These are phyloP conservation scores for Syzygium grande DNA, from an alignment of 345 rosid species.

Conservation along the genomic window DNA sequence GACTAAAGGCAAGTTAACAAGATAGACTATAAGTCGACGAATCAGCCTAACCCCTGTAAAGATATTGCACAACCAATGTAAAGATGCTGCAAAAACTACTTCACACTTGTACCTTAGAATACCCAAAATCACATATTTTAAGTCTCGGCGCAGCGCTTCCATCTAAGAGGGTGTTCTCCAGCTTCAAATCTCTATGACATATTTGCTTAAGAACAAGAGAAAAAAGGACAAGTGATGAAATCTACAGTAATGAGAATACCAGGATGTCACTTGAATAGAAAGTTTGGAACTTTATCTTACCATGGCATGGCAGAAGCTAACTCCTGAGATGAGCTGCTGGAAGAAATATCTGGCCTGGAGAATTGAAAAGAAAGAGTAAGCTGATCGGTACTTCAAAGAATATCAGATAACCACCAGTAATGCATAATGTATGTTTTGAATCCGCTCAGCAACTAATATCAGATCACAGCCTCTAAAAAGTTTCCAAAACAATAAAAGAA, in stretches of 20 bases:
- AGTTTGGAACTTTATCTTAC: slow-evolving; percentile 13
- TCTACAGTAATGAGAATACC: neutral
- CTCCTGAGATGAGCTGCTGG: slow-evolving; percentile 90
- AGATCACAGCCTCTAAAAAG: neutral
- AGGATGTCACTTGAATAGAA: neutral
- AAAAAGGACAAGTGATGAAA: neutral
- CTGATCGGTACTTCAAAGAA: neutral
- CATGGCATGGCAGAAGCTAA: slow-evolving; percentile 75
- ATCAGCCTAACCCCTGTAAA: neutral
- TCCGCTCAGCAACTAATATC: neutral
- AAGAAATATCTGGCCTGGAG: slow-evolving; percentile 62
- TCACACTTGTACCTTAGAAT: slow-evolving; percentile 41
- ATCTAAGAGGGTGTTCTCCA: slow-evolving; percentile 80
- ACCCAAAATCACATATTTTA: slow-evolving; percentile 86
- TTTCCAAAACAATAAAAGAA: neutral
- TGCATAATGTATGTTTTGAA: neutral
- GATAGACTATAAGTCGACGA: neutral
- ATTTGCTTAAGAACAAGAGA: slow-evolving; percentile 34
- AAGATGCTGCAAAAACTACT: neutral
- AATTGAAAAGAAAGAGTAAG: neutral
- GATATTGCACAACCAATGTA: neutral
- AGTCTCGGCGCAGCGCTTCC: slow-evolving; percentile 87
- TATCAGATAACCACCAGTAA: neutral
- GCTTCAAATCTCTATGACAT: slow-evolving; percentile 78
- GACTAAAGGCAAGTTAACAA: slow-evolving; percentile 17